Base-by-base conservation (phyloP, 495 filamentous ascomycete genomes). In the Penicillium pancosmium region DNA sequence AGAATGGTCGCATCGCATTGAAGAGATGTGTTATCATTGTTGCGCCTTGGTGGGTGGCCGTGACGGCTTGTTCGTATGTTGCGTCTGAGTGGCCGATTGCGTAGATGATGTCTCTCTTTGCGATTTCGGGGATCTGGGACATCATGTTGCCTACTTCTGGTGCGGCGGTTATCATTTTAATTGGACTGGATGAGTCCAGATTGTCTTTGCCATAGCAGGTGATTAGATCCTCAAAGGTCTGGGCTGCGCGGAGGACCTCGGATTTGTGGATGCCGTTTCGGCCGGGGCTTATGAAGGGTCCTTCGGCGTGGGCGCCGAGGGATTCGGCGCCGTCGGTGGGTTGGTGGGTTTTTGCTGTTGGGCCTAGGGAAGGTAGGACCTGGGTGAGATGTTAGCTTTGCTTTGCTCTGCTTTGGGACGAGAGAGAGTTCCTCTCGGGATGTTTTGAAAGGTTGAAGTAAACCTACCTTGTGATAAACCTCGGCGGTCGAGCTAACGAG, bases 11-110 rank as follows among this genome's bases (percentile, higher is more conserved):
- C 91, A 95, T 95, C 15, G 91, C 91, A 67, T 96, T 95, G 80
- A 94, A 96, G 2, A 95, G 80, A 66, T 96, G 91, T 1, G 91
- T 96, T 35, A 95, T 84, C 89, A 91, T 93, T 31, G 79, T 90
- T 2, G 88, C 90, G 44, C 91, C 91, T 19, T 82, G 72, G n/a
- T 73, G 68, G 1, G 92, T 82, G 13, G 89, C 89, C 4, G 72
- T 71, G 1, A 83, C 79, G 2, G 89, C 90, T 60, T 89, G 78
- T 62, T 91, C 88, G 72, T 89, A 93, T 3, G 88, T 88, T 8
- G 89, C 87, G 65, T 92, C 88, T 0, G 87, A 88, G 71, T 96
- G 91, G n/a, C 91, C 91, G 51, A 93, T 87, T 0, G 87, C 87
- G 73, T 84, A 87, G 59, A 88, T 75, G 60, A 93, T 89, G 52